These are phyloP conservation scores for Colletotrichum trifolii DNA, from an alignment of 2,329 filamentous ascomycete genomes.

Conservation along the genomic window DNA sequence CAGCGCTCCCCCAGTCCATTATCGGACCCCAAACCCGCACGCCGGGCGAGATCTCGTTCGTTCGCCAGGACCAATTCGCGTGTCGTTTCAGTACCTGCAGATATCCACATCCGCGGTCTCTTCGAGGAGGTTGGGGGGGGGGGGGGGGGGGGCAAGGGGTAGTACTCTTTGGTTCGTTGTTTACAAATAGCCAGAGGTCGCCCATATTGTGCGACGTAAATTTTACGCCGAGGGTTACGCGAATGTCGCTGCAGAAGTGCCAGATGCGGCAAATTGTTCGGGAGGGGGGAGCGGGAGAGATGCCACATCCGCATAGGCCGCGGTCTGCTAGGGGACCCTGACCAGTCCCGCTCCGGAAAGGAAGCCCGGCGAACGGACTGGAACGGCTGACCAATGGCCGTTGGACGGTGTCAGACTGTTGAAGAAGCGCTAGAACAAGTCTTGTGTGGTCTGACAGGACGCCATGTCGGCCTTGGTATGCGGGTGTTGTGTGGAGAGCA, in stretches of 20 bases:
- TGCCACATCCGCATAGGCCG: constrained; percentile 21
- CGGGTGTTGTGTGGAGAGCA: too few species aligned
- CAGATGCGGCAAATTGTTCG: constrained; percentile 13
- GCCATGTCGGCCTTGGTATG: background rate
- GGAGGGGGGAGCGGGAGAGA: constrained; percentile 17
- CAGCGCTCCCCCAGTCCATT: background rate
- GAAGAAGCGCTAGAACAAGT: constrained; percentile 8
- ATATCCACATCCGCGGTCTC: too few species aligned
- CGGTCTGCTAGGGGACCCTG: constrained; percentile 1
- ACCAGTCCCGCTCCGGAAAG: constrained; percentile 16
- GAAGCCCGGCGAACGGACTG: constrained; percentile 12
- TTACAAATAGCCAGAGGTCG: too few species aligned
- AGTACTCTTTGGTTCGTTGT: too few species aligned
- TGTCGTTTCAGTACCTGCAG: too few species aligned
- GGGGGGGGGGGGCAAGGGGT: too few species aligned
- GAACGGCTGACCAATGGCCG: background rate
- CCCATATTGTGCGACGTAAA: background rate
- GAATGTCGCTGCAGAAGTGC: background rate
- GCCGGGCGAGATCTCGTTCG: background rate
- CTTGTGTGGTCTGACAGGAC: background rate
- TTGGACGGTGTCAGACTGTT: background rate
- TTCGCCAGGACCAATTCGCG: background rate
- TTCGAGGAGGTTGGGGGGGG: too few species aligned
- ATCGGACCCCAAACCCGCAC: background rate
- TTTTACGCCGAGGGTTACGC: background rate